Evolutionary conservation across 495 filamentous ascomycete genomes (phyloP).

Genomic region (Tuber microsphaerosporum): DNA sequence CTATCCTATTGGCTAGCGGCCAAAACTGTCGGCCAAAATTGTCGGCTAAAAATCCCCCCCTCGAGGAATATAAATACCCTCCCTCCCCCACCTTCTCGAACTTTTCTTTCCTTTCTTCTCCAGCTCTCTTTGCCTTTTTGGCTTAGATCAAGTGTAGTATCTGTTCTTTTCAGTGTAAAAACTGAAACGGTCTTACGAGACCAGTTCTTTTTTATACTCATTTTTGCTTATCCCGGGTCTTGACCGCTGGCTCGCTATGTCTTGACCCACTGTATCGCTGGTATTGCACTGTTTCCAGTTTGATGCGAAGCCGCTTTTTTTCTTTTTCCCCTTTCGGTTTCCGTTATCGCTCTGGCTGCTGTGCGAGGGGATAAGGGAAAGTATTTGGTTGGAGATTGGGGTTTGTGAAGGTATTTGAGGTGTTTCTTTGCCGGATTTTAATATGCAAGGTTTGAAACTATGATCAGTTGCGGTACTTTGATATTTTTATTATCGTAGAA

Average conservation of each 20-base stretch:
- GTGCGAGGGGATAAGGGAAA: not conserved
- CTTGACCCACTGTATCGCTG: not conserved
- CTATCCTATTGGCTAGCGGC: not conserved
- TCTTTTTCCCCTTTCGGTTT: not conserved
- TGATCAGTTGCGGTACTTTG: too few relatives aligned
- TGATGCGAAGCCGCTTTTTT: not conserved
- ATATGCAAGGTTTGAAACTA: not conserved
- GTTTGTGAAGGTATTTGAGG: too few relatives aligned
- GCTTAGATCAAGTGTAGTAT: constrained; percentile 98
- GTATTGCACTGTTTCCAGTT: constrained; percentile 1
- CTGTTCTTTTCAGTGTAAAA: constrained; percentile 4
- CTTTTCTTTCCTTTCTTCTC: constrained; percentile 10
- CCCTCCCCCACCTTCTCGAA: not conserved
- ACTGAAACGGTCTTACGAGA: not conserved
- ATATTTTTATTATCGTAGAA: too few relatives aligned
- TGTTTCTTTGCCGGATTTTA: not conserved
- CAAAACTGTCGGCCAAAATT: not conserved
- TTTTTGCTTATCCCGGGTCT: not conserved
- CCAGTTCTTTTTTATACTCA: not conserved
- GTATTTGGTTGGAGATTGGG: too few relatives aligned
- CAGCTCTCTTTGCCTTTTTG: constrained; percentile 60
- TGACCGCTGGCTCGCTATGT: not conserved
- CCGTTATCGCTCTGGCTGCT: not conserved
- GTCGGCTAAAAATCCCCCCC: not conserved
- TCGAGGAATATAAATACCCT: not conserved